Evolutionary conservation across 768 basidiomycete species (phyloP), one percentile per base, ranked within the genome.

Genomic region (Rhizopogon roseolus): DNA sequence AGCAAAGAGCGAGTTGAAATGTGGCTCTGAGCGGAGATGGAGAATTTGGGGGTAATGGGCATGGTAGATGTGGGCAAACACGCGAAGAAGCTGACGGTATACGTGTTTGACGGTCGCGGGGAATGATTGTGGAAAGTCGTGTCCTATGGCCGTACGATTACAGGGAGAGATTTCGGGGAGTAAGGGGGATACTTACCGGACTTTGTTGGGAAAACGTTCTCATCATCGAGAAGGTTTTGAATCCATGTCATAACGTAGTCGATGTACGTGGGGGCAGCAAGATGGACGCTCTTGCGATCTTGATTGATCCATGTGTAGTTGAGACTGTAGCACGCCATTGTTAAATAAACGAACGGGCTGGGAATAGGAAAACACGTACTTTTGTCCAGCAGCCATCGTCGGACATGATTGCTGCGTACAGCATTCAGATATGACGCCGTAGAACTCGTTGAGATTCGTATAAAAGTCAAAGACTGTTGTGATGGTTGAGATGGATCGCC

Each of bases 191-290:
- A 72, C 82, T 60, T 63, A 91, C 94, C 92, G n/a, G 90, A 85
- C 69, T 97, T 96, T 9, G 95, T 93, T 5, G 95, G 96, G 77
- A 98, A 98, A 52, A 88, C 84, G 61, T 83, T 86, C 64, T 98
- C 94, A 73, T 98, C 95, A 61, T 98, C 92, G 32, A 98, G 77
- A 27, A 96, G 79, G 65, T 90, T 94, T 69, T 98, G 96, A 27
- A 97, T 82, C 77, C 93, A 94, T 4, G 94, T 93, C 88, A 98
- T 93, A 62, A 98, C 96, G 58, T 92, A 96, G 76, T 98, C 96
- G 63, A 98, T 93, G 71, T 98, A 98, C 1, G 91, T 95, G 6
- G 96, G 93, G 13, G 96, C 96, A 1, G 96, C 86, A 0, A 98
- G 78, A 58, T 88, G 77, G 25, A 94, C 86, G 56, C 88, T 86